Evolutionary conservation across 805 yeast genomes (phyloP).

Genomic region (Ogataea angusta): DNA sequence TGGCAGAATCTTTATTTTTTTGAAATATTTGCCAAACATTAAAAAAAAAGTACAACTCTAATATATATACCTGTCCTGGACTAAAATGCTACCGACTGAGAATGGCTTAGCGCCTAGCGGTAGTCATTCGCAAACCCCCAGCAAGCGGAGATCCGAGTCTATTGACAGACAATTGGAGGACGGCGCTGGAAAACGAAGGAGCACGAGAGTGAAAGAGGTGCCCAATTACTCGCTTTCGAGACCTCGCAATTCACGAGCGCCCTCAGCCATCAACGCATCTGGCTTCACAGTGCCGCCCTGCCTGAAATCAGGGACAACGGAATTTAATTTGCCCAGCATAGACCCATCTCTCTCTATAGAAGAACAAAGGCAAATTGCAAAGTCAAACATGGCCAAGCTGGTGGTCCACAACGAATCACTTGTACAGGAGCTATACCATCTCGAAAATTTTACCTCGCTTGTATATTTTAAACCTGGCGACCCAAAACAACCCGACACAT

Average conservation of each 20-base stretch:
- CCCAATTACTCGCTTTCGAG: slow-evolving; percentile 5
- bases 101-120: background rate
- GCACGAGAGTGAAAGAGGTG: slow-evolving; percentile 5
- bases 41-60: background rate
- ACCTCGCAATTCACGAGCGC: slow-evolving; percentile 1
- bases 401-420: slow-evolving; percentile 45
- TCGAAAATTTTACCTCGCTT: slow-evolving; percentile 57
- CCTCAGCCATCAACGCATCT: background rate
- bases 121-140: background rate
- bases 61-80: background rate
- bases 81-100: slow-evolving; percentile 2
- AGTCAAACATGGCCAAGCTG: slow-evolving; percentile 39
- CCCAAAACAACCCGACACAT: slow-evolving; percentile 35
- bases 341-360: background rate
- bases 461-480: slow-evolving; percentile 57
- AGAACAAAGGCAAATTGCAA: slow-evolving; percentile 9
- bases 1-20: slow-evolving; percentile 6
- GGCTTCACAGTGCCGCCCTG: slow-evolving; percentile 5
- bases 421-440: slow-evolving; percentile 61
- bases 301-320: background rate
- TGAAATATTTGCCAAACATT: slow-evolving; percentile 6
- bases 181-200: slow-evolving; percentile 3
- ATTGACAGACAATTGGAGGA: slow-evolving; percentile 6
- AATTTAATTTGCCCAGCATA: background rate
- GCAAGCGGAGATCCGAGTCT: slow-evolving; percentile 7